Conservation (phyloP, 2,329 filamentous ascomycete species). For the Fusarium penzigii region DNA sequence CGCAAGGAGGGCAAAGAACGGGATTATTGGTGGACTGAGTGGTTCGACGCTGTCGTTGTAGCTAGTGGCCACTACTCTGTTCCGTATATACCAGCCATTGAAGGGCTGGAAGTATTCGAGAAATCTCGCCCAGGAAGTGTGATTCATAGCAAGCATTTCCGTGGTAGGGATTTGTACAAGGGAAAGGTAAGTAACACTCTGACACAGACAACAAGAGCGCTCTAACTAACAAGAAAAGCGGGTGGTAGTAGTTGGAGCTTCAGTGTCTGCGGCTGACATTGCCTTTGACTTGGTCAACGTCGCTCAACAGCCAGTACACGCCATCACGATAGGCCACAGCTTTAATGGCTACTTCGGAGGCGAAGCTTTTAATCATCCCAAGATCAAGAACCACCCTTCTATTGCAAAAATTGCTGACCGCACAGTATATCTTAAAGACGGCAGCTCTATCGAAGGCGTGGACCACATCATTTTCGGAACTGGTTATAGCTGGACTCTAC, state of each 20-base stretch:
- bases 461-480: slow-evolving; percentile 68
- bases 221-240: slow-evolving; percentile 31
- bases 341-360: slow-evolving; percentile 58
- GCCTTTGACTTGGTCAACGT: slow-evolving; percentile 53
- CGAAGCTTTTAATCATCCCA: slow-evolving; percentile 59
- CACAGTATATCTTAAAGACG: slow-evolving; percentile 58
- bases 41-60: slow-evolving; percentile 61
- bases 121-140: slow-evolving; percentile 48
- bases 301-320: slow-evolving; percentile 48
- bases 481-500: slow-evolving; percentile 64
- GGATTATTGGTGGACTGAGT: slow-evolving; percentile 64
- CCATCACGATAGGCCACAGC: slow-evolving; percentile 49
- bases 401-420: slow-evolving; percentile 46
- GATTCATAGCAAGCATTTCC: slow-evolving; percentile 55
- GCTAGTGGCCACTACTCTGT: slow-evolving; percentile 62
- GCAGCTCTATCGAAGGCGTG: slow-evolving; percentile 50
- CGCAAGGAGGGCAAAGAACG: slow-evolving; percentile 34
- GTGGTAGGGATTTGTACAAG: slow-evolving; percentile 45
- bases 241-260: slow-evolving; percentile 63
- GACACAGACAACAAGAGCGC: too few relatives aligned
- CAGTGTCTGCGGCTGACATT: slow-evolving; percentile 64
- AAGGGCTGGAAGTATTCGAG: slow-evolving; percentile 50
- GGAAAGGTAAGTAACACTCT: slow-evolving; percentile 40
- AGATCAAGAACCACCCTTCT: slow-evolving; percentile 47
- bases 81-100: slow-evolving; percentile 53